Evolutionary conservation across 1,284 basidiomycete genomes (phyloP).

Genomic region (Cutaneotrichosporon sp.): DNA sequence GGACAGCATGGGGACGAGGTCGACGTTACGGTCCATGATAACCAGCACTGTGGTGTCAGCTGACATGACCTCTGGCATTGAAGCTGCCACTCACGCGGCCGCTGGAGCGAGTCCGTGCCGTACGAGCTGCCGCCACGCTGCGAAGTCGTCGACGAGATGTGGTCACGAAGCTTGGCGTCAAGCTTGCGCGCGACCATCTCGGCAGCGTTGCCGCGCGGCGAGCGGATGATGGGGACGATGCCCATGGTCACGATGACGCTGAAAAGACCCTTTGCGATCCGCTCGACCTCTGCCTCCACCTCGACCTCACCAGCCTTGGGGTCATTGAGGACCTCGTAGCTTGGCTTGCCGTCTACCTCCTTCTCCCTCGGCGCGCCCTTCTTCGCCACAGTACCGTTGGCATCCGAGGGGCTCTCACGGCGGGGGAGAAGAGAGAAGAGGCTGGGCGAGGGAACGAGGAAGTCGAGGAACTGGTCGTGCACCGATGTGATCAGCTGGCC

Average conservation of each 20-base stretch:
- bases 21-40: slow-evolving; percentile 90
- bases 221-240: slow-evolving; percentile 89
- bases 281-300: slow-evolving; percentile 90
- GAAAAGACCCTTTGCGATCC: slow-evolving; percentile 84
- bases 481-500: slow-evolving; percentile 74
- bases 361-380: slow-evolving; percentile 25
- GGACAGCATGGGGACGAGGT: slow-evolving; percentile 88
- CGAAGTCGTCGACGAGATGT: slow-evolving; percentile 69
- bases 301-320: slow-evolving; percentile 82
- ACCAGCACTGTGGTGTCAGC: slow-evolving; percentile 67
- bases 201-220: slow-evolving; percentile 91
- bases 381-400: slow-evolving; percentile 24
- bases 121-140: slow-evolving; percentile 53
- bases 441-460: slow-evolving; percentile 89
- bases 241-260: slow-evolving; percentile 89
- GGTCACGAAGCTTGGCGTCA: slow-evolving; percentile 87
- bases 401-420: slow-evolving; percentile 31
- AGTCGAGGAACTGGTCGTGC: slow-evolving; percentile 93
- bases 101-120: slow-evolving; percentile 62
- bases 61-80: not conserved
- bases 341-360: slow-evolving; percentile 46
- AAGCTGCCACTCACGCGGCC: slow-evolving; percentile 61
- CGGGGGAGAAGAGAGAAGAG: slow-evolving; percentile 81
- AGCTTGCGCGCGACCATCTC: slow-evolving; percentile 97
- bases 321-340: slow-evolving; percentile 87